Base-by-base conservation (phyloP, 345 rosid species). In the Camelina laxa region DNA sequence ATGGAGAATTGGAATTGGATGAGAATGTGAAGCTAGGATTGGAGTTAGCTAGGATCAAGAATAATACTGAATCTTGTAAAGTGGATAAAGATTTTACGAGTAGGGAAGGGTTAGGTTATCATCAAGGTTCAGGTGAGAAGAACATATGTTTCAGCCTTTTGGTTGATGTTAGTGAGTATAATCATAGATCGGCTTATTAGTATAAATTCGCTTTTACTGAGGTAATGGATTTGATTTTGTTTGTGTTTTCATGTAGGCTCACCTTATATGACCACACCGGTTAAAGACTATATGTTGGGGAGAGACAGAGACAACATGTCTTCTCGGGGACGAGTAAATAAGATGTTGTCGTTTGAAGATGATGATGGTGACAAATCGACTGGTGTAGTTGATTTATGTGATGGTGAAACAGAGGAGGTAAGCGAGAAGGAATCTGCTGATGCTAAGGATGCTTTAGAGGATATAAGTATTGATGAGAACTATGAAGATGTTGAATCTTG, bases 351-450 rank as follows among this genome's bases (percentile, higher is more conserved):
- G 30, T 87, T 86, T 81, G 81, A 80, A 69, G 87, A 76, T 71
- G 82, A 76, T 71, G 82, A 79, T 19, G 71, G 65, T 69, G n/a
- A 64, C 11, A 68, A 58, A 58, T 74, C 60, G 45, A 20, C 60
- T 11, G 20, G 67, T 64, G 51, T 86, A 59, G 86, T 86, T 61
- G 70, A 86, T 74, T 59, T 88, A 62, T 60, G 33, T 74, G 92
- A 83, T 67, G 70, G 83, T 73, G 90, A 85, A 54, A 80, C 86
- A 72, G 90, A 90, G 47, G 86, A 87, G 71, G 81, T 80, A 79
- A 44, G 19, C 19, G 71, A 82, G 51, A 77, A 66, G 45, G 80
- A 65, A 33, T 54, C 47, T 61, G 42, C 35, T 54, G 65, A 20
- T 54, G 55, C 49, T 30, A 51, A 14, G 22, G 59, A 55, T 49